Percentiles rank a stretch among this genome's conserved stretches.
These are phyloP conservation scores for Malania oleifera DNA, from an alignment of 164 flowering plant species.

Conservation along the genomic window DNA sequence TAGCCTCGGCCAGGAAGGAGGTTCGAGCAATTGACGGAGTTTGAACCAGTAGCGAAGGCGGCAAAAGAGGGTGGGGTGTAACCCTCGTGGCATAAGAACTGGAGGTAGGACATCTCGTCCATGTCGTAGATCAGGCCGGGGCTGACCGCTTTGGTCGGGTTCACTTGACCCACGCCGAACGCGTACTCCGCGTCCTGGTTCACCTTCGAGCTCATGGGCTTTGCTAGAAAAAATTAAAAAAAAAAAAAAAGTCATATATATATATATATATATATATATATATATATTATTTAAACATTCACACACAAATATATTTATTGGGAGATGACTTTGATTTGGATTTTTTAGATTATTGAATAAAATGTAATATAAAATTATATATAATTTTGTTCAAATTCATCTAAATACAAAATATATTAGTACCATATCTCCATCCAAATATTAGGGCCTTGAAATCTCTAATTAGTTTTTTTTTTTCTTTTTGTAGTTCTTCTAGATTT, in stretches of 20 bases:
- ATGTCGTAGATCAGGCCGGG: conserved; percentile 80
- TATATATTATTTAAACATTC: too few species aligned
- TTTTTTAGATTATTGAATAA: neutral
- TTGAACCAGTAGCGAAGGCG: conserved; percentile 30
- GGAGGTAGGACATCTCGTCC: conserved; percentile 43
- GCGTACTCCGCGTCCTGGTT: conserved; percentile 59
- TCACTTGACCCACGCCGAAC: conserved; percentile 73
- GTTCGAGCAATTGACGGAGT: conserved; percentile 44
- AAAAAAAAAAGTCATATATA: too few species aligned
- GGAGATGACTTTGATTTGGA: too few species aligned
- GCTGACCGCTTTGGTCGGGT: conserved; percentile 46
- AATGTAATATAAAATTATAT: too few species aligned
- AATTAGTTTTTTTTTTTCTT: too few species aligned
- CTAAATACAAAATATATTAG: too few species aligned
- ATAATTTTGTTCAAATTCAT: too few species aligned
- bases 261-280: too few species aligned
- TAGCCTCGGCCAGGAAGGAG: conserved; percentile 37
- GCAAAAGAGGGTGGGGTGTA: conserved; percentile 31
- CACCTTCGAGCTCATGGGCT: conserved; percentile 43
- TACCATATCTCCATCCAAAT: too few species aligned
- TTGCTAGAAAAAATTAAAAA: conserved; percentile 42
- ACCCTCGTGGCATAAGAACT: conserved; percentile 67
- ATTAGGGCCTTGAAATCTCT: too few species aligned
- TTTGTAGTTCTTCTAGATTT: too few species aligned
- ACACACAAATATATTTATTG: too few species aligned